Conservation (phyloP, 768 basidiomycete genomes). For the Macrocybe gigantea region DNA sequence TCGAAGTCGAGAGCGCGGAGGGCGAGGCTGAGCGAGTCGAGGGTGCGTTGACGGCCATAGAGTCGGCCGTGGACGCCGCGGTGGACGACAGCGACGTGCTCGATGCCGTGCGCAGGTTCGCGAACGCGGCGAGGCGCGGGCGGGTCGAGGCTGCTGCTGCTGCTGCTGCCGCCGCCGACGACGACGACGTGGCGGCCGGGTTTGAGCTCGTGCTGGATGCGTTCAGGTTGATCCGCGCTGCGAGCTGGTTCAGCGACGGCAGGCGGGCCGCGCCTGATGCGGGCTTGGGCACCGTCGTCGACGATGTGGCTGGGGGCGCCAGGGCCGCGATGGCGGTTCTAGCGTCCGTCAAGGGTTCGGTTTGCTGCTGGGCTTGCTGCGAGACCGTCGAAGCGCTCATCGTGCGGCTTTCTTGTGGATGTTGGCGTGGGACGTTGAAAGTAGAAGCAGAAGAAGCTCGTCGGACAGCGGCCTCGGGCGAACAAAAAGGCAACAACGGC, state of each 20-base stretch:
- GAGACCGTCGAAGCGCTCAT: too few species aligned
- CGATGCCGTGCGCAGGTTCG: conserved; percentile 55
- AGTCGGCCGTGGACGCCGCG: conserved; percentile 52
- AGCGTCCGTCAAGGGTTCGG: too few species aligned
- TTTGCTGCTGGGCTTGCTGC: too few species aligned
- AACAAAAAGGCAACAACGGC: too few species aligned
- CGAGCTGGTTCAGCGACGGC: conserved; percentile 78
- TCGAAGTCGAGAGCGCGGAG: conserved; percentile 29
- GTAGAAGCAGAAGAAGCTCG: too few species aligned
- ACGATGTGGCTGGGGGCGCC: too few species aligned
- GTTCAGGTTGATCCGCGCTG: conserved; percentile 63
- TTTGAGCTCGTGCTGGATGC: conserved; percentile 1
- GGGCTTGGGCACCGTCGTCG: conserved; percentile 56
- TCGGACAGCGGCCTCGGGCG: too few species aligned
- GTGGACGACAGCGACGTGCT: conserved; percentile 43
- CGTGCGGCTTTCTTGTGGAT: too few species aligned
- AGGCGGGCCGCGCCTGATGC: conserved; percentile 78
- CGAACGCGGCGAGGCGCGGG: conserved; percentile 69
- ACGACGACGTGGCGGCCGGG: background rate
- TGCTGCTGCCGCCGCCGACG: conserved; percentile 10
- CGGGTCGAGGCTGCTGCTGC: conserved; percentile 36
- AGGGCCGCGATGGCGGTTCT: too few species aligned
- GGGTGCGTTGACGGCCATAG: conserved; percentile 60
- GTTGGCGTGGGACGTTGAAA: too few species aligned
- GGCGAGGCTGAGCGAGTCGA: conserved; percentile 67